Percentiles rank a stretch among this genome's conserved stretches.
Conservation (phyloP, 352 stramenopile species). For the Saprolegnia diclina region DNA sequence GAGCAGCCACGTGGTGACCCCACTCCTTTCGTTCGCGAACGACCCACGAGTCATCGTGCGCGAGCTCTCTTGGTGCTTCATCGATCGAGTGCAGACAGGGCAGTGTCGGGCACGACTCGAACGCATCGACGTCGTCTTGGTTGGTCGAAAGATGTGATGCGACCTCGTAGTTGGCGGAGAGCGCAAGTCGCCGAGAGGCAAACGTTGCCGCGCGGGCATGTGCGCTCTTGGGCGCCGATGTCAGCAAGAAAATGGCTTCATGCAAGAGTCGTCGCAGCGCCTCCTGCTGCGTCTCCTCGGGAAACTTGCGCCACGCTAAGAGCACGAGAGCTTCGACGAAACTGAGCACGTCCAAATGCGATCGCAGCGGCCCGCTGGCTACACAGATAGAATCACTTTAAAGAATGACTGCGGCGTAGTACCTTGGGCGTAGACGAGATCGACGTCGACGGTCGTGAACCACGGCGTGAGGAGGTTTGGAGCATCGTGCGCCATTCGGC, state of each 20-base stretch:
- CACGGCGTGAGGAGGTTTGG: conserved; percentile 24
- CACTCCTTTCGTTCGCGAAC: not conserved
- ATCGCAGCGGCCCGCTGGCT: conserved; percentile 16
- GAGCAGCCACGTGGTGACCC: not conserved
- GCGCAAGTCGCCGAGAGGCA: not conserved
- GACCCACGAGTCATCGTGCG: not conserved
- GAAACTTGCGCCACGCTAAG: conserved; percentile 23
- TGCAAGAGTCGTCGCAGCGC: conserved; percentile 16
- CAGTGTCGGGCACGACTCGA: not conserved
- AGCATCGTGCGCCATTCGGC: conserved; percentile 7
- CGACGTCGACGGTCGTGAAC: conserved; percentile 23
- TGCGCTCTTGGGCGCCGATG: conserved; percentile 8
- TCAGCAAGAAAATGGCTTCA: conserved; percentile 23
- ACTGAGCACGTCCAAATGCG: not conserved
- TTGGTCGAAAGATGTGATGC: not conserved
- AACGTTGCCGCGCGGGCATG: conserved; percentile 18
- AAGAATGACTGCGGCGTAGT: not conserved
- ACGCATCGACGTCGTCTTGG: not conserved
- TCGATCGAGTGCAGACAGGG: not conserved
- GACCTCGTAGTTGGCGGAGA: not conserved
- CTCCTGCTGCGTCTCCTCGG: conserved; percentile 18
- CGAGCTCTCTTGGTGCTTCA: not conserved
- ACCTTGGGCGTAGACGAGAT: conserved; percentile 25
- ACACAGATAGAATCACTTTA: not conserved
- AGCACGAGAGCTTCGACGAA: conserved; percentile 25